A percentile compares a stretch with the other conserved stretches of the same genome.
Evolutionary conservation across 1,139 yeast genomes (phyloP).

Genomic region (Candida buenavistaensis): DNA sequence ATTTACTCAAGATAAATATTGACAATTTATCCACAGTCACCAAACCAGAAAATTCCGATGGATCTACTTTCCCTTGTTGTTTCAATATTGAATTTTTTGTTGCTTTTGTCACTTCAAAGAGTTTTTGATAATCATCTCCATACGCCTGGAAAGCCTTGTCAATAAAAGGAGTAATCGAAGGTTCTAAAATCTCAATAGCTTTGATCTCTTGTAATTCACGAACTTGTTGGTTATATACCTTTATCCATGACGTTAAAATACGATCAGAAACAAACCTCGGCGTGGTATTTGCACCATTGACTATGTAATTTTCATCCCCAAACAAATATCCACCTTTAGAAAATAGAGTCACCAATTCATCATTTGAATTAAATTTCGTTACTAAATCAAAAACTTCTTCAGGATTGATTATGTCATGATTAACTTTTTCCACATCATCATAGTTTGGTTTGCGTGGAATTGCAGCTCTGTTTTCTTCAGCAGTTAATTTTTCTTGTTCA

Average conservation of each 20-base stretch:
- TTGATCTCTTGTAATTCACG: conserved; percentile 17
- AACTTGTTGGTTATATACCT: conserved; percentile 26
- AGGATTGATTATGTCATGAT: conserved; percentile 37
- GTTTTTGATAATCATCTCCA: conserved; percentile 7
- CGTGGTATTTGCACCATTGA: conserved; percentile 13
- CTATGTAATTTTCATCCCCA: conserved; percentile 25
- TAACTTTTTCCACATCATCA: conserved; percentile 19
- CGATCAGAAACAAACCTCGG: conserved; percentile 27
- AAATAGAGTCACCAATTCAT: conserved; percentile 30
- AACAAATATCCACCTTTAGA: conserved; percentile 29
- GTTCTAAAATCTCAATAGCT: conserved; percentile 2
- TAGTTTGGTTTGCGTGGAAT: conserved; percentile 32
- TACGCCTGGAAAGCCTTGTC: background rate
- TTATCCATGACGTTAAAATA: conserved; percentile 31
- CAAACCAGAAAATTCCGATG: conserved; percentile 13
- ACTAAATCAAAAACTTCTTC: conserved; percentile 35
- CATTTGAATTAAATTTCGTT: conserved; percentile 27
- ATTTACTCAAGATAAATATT: conserved; percentile 18
- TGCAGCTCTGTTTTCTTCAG: conserved; percentile 33
- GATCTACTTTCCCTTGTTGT: conserved; percentile 17
- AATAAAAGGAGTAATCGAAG: background rate
- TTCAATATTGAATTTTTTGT: conserved; percentile 19
- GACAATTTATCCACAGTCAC: conserved; percentile 25
- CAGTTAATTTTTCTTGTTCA: conserved; percentile 33
- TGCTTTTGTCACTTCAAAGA: conserved; percentile 21